Conservation (phyloP, 345 rosid genomes). For the Salix caprea region DNA sequence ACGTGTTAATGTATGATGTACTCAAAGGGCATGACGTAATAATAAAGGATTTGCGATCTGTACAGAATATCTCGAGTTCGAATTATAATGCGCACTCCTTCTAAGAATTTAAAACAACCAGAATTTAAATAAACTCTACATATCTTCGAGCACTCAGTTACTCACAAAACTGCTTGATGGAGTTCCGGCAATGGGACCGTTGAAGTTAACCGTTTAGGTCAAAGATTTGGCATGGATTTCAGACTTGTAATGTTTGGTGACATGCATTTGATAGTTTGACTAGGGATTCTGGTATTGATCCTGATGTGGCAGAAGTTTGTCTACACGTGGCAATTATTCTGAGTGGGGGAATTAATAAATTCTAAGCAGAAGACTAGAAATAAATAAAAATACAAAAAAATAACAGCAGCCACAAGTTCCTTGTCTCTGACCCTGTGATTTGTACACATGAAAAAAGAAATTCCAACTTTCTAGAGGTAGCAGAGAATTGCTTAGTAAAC, state of each 20-base stretch:
- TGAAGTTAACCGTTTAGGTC: neutral
- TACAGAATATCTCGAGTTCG: too few species aligned
- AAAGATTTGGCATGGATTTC: neutral
- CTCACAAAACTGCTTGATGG: too few species aligned
- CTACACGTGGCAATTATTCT: neutral
- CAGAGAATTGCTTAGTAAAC: neutral
- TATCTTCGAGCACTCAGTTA: too few species aligned
- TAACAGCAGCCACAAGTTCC: neutral
- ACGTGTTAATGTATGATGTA: too few species aligned
- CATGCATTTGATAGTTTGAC: neutral
- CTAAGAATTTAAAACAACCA: too few species aligned
- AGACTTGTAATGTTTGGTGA: neutral
- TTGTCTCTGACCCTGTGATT: neutral
- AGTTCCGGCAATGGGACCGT: too few species aligned
- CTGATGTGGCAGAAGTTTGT: neutral
- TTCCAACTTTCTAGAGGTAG: neutral
- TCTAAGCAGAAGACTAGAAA: neutral
- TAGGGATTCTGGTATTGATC: neutral
- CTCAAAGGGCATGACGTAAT: too few species aligned
- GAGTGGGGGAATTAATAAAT: neutral
- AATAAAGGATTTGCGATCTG: fast-evolving
- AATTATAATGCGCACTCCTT: fast-evolving
- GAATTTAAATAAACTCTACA: too few species aligned
- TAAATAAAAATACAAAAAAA: too few species aligned
- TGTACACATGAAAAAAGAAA: neutral